A percentile compares a stretch with the other conserved stretches of the same genome.
phyloP scores from a whole-genome alignment of 2,329 filamentous ascomycete species.

The Venturia pyrina region DNA sequence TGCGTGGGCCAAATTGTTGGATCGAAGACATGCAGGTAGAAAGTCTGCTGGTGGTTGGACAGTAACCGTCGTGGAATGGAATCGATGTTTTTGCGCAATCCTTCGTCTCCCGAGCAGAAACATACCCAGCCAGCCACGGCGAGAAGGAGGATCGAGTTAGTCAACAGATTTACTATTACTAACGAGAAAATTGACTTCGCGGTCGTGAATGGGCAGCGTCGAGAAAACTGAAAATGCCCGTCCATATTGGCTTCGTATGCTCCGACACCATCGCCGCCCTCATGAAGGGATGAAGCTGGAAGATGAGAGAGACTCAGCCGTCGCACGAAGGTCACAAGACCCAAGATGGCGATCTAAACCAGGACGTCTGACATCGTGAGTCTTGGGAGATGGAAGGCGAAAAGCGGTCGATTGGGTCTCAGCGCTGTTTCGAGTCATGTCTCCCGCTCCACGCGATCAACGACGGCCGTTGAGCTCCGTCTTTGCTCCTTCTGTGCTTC shows the following conservation, averaged over 20 bases:
- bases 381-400: neutral
- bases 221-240: neutral
- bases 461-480: neutral
- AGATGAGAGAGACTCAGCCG: neutral
- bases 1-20: neutral
- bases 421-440: neutral
- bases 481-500: neutral
- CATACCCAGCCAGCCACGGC: neutral
- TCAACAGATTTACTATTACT: neutral
- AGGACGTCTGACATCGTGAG: neutral
- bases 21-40: no score
- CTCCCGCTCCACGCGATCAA: neutral
- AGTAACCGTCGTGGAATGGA: neutral
- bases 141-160: neutral
- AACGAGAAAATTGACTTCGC: neutral
- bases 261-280: neutral
- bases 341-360: neutral
- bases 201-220: neutral
- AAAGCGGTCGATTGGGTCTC: neutral
- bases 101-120: neutral
- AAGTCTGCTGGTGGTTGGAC: no score
- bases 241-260: neutral
- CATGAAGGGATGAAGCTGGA: neutral
- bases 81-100: neutral
- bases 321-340: neutral